Evolutionary conservation across 169 alveolate species (phyloP).

Genomic region (Eimeria zaria): DNA sequence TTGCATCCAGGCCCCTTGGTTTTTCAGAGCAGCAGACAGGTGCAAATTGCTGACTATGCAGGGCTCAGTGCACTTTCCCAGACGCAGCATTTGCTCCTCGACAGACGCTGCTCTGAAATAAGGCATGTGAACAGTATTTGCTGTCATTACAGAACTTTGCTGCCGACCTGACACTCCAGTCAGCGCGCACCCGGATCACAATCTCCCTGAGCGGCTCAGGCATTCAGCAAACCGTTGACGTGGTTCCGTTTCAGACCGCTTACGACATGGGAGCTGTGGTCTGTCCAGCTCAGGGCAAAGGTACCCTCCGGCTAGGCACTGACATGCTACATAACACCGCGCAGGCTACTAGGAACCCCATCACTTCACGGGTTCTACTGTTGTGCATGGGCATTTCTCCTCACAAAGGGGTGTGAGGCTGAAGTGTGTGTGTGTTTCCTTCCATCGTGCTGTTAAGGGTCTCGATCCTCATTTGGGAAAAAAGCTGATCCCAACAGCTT

Average conservation of each 20-base stretch:
- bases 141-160: constrained; percentile 25
- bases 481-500: not conserved
- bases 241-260: constrained; percentile 47
- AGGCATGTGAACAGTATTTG: not conserved
- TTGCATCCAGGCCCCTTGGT: not conserved
- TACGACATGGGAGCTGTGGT: constrained; percentile 78
- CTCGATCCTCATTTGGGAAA: too few relatives aligned
- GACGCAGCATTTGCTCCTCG: too few relatives aligned
- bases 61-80: not conserved
- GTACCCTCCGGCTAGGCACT: constrained; percentile 7
- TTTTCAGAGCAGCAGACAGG: not conserved
- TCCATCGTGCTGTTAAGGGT: not conserved
- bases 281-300: constrained; percentile 55
- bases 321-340: not conserved
- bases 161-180: constrained; percentile 48
- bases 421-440: not conserved
- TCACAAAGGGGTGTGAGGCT: not conserved
- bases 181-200: constrained; percentile 49
- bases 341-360: not conserved
- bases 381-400: not conserved
- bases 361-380: not conserved
- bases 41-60: not conserved
- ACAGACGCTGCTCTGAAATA: not conserved
- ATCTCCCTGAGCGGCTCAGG: constrained; percentile 54
- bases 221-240: constrained; percentile 54